Evolutionary conservation across 306 rosid species (phyloP).

Genomic region (Rosa persica): DNA sequence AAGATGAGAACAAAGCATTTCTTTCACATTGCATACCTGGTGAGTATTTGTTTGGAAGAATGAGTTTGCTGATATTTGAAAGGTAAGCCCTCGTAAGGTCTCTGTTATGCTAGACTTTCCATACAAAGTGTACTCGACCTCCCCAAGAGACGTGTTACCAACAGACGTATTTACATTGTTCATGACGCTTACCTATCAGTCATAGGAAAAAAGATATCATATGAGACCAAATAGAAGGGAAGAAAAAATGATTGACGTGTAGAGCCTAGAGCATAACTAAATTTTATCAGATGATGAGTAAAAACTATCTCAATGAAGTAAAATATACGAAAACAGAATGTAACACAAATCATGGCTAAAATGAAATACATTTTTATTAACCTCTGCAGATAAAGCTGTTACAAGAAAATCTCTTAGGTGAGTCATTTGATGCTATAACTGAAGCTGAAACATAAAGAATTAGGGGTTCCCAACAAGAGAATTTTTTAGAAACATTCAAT

Average conservation of each 20-base stretch:
- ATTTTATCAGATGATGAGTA: not conserved
- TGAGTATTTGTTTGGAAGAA: constrained; percentile 92
- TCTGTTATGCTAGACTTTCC: constrained; percentile 90
- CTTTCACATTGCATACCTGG: constrained; percentile 57
- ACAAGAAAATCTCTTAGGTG: not conserved
- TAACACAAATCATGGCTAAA: not conserved
- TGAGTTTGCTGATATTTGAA: constrained; percentile 96
- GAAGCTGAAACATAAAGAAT: not conserved
- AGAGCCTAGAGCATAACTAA: not conserved
- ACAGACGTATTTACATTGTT: constrained; percentile 88
- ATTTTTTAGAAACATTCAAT: not conserved
- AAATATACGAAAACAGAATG: not conserved
- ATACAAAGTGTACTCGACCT: constrained; percentile 76
- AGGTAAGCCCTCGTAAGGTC: constrained; percentile 77
- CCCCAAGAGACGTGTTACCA: constrained; percentile 93
- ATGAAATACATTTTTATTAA: not conserved
- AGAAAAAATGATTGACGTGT: not conserved
- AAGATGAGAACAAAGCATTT: not conserved
- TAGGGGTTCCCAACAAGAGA: not conserved
- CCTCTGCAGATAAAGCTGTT: not conserved
- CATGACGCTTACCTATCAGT: constrained; percentile 68
- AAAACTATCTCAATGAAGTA: not conserved
- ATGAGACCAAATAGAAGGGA: not conserved
- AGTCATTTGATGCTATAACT: not conserved
- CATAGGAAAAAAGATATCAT: constrained; percentile 13